A percentile compares a stretch with the other conserved stretches of the same genome.
Conservation (phyloP, 2,329 filamentous ascomycete genomes). For the Chaetomiaceae sp. region DNA sequence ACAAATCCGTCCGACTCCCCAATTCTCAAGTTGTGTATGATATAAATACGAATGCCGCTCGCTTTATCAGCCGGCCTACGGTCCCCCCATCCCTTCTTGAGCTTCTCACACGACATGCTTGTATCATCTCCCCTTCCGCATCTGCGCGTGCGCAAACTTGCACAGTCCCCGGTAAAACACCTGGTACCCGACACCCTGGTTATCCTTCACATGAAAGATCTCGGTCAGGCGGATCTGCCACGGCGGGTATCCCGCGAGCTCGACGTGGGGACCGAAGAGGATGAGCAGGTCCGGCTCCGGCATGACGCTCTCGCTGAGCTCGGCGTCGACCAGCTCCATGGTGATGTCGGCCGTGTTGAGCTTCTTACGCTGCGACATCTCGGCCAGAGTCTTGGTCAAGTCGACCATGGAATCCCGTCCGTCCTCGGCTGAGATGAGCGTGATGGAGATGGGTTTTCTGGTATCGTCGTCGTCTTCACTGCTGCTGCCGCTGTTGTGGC, state of each 20-base stretch:
- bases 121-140: conserved; percentile 67
- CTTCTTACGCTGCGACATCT: conserved; percentile 91
- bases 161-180: conserved; percentile 82
- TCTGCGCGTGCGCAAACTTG: conserved; percentile 81
- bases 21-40: too few relatives aligned
- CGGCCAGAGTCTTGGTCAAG: conserved; percentile 85
- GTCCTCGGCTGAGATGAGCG: conserved; percentile 83
- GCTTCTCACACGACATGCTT: neutral
- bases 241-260: conserved; percentile 86
- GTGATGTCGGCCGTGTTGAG: conserved; percentile 78
- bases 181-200: conserved; percentile 85
- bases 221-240: conserved; percentile 95
- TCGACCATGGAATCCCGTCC: conserved; percentile 93
- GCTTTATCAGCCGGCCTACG: neutral
- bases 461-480: conserved; percentile 33
- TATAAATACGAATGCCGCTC: neutral
- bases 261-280: conserved; percentile 77
- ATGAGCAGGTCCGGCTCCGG: conserved; percentile 86
- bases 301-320: conserved; percentile 76
- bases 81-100: neutral
- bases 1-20: too few relatives aligned
- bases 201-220: conserved; percentile 77
- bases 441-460: conserved; percentile 51
- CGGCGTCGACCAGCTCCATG: conserved; percentile 80
- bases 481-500: conserved; percentile 4